Evolutionary conservation across 345 rosid genomes (phyloP).

Genomic region (Jatropha curcas): DNA sequence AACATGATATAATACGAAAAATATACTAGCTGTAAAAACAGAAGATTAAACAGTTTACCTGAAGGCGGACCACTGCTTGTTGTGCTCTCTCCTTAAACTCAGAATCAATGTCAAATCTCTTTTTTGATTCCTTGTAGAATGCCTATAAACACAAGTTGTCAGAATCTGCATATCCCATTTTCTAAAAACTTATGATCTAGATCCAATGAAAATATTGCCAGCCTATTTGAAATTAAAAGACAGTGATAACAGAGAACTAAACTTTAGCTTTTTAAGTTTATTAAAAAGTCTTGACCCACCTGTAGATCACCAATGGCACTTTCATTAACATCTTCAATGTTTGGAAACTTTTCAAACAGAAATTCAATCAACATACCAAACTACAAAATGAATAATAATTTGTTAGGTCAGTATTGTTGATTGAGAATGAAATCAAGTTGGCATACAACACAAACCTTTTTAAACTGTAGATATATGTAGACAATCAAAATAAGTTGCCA

Average conservation of each 20-base stretch:
- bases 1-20: too few species aligned
- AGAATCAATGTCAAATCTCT: slow-evolving; percentile 65
- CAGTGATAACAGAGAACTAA: background rate
- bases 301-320: slow-evolving; percentile 88
- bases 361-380: slow-evolving; percentile 96
- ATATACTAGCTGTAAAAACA: too few species aligned
- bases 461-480: background rate
- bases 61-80: slow-evolving; percentile 87
- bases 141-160: slow-evolving; percentile 40
- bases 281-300: slow-evolving; percentile 41
- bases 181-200: too few species aligned
- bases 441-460: background rate
- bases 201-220: too few species aligned
- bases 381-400: slow-evolving; percentile 44
- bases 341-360: slow-evolving; percentile 80
- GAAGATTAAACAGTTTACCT: slow-evolving; percentile 45
- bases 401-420: background rate
- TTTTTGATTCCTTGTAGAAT: slow-evolving; percentile 83
- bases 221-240: background rate
- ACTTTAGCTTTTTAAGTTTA: background rate
- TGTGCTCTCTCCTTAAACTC: slow-evolving; percentile 89
- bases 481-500: background rate
- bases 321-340: slow-evolving; percentile 64
- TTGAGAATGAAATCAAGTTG: background rate
- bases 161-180: too few species aligned